phyloP scores from a whole-genome alignment of 2,329 filamentous ascomycete species.

The Seiridium cupressi region DNA sequence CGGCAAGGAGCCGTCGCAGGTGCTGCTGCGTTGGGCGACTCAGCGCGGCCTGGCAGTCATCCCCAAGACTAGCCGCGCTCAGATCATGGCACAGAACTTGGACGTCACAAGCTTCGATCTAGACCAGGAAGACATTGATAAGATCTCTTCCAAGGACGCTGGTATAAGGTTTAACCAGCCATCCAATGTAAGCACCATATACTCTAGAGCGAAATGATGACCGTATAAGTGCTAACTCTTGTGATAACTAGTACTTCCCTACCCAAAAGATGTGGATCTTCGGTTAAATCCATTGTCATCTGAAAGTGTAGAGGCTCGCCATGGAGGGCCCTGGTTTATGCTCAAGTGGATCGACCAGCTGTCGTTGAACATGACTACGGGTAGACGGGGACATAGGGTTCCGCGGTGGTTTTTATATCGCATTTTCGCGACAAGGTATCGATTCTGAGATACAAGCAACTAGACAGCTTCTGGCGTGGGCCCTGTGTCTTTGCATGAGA shows the following conservation, averaged over 20 bases:
- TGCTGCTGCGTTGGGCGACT: conserved; percentile 84
- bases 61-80: conserved; percentile 65
- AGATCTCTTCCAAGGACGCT: conserved; percentile 64
- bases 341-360: background rate
- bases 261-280: conserved; percentile 59
- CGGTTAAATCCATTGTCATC: conserved; percentile 28
- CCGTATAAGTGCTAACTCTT: background rate
- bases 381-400: too few relatives aligned
- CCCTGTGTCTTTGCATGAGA: background rate
- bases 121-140: conserved; percentile 61
- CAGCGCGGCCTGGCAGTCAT: conserved; percentile 80
- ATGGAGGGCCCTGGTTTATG: too few relatives aligned
- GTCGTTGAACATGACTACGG: background rate
- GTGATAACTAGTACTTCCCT: conserved; percentile 46
- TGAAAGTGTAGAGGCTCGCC: too few relatives aligned
- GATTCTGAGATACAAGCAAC: background rate
- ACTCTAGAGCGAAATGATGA: background rate
- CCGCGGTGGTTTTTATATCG: background rate
- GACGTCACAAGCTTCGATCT: conserved; percentile 66
- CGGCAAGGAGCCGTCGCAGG: conserved; percentile 72
- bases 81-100: conserved; percentile 62
- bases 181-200: conserved; percentile 54
- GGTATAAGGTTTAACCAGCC: conserved; percentile 77
- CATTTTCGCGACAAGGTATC: background rate
- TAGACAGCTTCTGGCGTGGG: background rate